Base-by-base conservation (phyloP, 148 eudicot genomes). In the Cornus kousa region DNA sequence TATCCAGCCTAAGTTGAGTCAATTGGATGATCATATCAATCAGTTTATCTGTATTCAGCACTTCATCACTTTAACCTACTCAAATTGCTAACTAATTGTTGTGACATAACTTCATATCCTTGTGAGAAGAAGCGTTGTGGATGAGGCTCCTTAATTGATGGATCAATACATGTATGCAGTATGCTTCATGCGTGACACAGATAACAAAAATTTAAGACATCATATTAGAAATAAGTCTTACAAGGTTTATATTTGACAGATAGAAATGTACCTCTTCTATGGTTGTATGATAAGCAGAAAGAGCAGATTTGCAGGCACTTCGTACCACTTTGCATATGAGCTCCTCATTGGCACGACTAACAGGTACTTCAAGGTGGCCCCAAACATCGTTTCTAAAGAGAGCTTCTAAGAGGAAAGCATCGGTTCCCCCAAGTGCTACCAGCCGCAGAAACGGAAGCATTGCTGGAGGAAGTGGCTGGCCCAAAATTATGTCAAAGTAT, bases 331-430 rank as follows among this genome's bases (percentile, higher is more conserved):
- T 88, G 84, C 98, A 96, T 70, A 96, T 86, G 78, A 87, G 88
- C 80, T 92, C 98, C 86, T 96, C 99, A 73, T 93, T 96, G 62
- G 84, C 82, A 81, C 74, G 91, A 85, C 99, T 96, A 20, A 96
- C 80, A 40, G 98, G 99, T 80, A 84, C 85, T 69, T 93, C 91
- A 68, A 96, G 95, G 80, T 87, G 90, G 24, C 87, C 90, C 97
- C 98, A 96, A 7, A 96, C 75, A 0, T 83, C 22, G 82, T 92
- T 92, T 75, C 98, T 91, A 82, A 94, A 96, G 19, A 92, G 82
- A 28, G 97, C 88, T 81, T 96, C 98, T 73, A 96, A 81, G 67
- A 96, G 91, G 79, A 96, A 96, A 73, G 97, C 95, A 86, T 96
- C 98, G 0, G 85, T 78, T 77, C 95, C 98, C 39, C 97, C 89